Conservation (phyloP, 805 yeast species). For the Ogataea ganodermae region DNA sequence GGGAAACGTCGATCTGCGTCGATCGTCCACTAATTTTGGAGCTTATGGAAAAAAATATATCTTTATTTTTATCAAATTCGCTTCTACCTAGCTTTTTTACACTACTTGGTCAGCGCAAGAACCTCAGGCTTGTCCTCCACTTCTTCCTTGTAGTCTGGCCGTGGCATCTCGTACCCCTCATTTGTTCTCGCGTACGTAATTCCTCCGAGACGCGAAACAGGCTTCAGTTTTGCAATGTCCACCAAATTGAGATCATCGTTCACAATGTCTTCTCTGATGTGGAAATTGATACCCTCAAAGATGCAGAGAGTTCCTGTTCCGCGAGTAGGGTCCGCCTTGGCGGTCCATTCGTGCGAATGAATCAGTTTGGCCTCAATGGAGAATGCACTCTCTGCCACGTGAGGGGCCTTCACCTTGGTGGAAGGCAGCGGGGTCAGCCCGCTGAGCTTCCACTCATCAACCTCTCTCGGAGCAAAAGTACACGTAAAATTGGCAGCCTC, state of each 20-base stretch:
- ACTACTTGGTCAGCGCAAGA: slow-evolving; percentile 1
- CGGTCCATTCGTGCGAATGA: slow-evolving; percentile 44
- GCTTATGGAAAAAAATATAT: neutral
- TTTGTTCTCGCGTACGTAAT: slow-evolving; percentile 46
- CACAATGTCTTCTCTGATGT: slow-evolving; percentile 55
- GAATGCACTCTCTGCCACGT: slow-evolving; percentile 64
- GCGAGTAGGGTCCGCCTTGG: slow-evolving; percentile 39
- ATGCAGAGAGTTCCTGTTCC: slow-evolving; percentile 43
- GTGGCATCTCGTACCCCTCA: slow-evolving; percentile 46
- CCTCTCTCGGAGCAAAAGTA: slow-evolving; percentile 47
- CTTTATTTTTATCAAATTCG: neutral
- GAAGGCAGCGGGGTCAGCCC: slow-evolving; percentile 54
- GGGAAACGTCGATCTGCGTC: no score
- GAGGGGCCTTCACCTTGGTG: slow-evolving; percentile 49
- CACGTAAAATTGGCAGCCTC: slow-evolving; percentile 62
- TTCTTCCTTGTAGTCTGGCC: slow-evolving; percentile 42
- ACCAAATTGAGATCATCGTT: slow-evolving; percentile 41
- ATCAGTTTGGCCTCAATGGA: slow-evolving; percentile 56
- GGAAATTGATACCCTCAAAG: slow-evolving; percentile 60
- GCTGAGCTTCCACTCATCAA: slow-evolving; percentile 56
- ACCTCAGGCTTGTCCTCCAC: slow-evolving; percentile 17
- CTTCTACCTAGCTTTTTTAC: neutral
- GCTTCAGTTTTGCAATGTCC: slow-evolving; percentile 50
- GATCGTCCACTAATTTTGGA: no score
- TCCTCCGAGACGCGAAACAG: slow-evolving; percentile 58